Evolutionary conservation across 805 yeast species (phyloP).

Genomic region (Spathaspora sp.): DNA sequence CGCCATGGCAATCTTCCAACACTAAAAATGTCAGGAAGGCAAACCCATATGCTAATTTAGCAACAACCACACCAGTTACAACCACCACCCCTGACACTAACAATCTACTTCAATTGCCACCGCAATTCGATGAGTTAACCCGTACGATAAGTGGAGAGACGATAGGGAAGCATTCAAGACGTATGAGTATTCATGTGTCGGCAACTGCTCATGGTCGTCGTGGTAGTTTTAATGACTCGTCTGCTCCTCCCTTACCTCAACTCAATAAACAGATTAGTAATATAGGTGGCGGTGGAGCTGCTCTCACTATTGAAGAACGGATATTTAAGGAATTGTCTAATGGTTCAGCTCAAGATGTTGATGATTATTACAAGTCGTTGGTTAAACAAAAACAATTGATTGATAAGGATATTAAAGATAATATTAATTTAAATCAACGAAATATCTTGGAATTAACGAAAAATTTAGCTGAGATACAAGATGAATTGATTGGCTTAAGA

Average conservation of each 20-base stretch:
- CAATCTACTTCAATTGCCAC: background rate
- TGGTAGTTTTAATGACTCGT: constrained; percentile 20
- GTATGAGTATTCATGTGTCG: constrained; percentile 37
- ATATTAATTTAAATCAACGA: constrained; percentile 60
- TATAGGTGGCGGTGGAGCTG: constrained; percentile 1
- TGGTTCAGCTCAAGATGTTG: constrained; percentile 71
- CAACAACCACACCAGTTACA: too few species aligned
- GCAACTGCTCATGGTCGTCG: constrained; percentile 31
- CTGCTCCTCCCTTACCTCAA: constrained; percentile 31
- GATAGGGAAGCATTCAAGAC: constrained; percentile 16
- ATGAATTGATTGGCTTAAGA: constrained; percentile 61
- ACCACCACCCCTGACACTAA: background rate
- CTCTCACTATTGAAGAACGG: constrained; percentile 10
- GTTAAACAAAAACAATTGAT: constrained; percentile 46
- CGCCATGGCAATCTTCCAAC: constrained; percentile 35
- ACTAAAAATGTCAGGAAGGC: constrained; percentile 3
- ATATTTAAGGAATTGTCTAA: constrained; percentile 44
- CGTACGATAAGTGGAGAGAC: background rate
- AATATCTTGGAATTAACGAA: constrained; percentile 57
- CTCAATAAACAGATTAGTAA: constrained; percentile 9
- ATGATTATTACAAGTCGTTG: constrained; percentile 59
- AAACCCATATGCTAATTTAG: constrained; percentile 4
- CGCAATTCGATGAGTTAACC: background rate
- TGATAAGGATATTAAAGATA: constrained; percentile 53
- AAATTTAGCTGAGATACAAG: constrained; percentile 60